These are phyloP conservation scores for Kwoniella botswanensis DNA, from an alignment of 768 basidiomycete species.

Conservation along the genomic window DNA sequence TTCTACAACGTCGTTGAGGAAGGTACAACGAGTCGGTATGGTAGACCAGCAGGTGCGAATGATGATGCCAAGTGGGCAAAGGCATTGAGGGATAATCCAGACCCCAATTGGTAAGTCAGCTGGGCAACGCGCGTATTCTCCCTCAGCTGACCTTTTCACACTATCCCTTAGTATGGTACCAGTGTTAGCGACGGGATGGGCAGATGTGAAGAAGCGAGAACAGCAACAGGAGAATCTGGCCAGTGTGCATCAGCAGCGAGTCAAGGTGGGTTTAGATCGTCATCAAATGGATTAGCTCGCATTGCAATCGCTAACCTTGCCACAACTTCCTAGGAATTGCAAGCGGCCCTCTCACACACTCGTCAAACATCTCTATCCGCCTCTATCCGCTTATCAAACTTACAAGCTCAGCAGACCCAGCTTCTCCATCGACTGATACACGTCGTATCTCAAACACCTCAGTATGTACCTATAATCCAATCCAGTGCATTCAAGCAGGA, in stretches of 20 bases:
- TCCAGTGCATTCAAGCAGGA: conserved; percentile 48
- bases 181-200: conserved; percentile 52
- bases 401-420: conserved; percentile 48
- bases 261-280: conserved; percentile 40
- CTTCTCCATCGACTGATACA: conserved; percentile 52
- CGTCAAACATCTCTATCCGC: conserved; percentile 46
- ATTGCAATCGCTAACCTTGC: background rate
- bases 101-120: conserved; percentile 47
- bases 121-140: background rate
- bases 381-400: conserved; percentile 40
- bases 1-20: conserved; percentile 57
- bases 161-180: conserved; percentile 49
- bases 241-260: conserved; percentile 50
- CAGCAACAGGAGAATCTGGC: conserved; percentile 54
- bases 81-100: conserved; percentile 55
- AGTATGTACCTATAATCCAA: conserved; percentile 49
- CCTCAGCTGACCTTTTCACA: background rate
- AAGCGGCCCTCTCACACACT: conserved; percentile 31
- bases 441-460: conserved; percentile 46
- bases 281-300: no score
- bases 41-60: conserved; percentile 47
- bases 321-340: conserved; percentile 11
- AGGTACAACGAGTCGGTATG: conserved; percentile 50
- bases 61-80: conserved; percentile 56
- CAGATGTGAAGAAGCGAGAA: conserved; percentile 53